phyloP scores from a whole-genome alignment of 306 rosid species.

The Pterocarpus santalinus region DNA sequence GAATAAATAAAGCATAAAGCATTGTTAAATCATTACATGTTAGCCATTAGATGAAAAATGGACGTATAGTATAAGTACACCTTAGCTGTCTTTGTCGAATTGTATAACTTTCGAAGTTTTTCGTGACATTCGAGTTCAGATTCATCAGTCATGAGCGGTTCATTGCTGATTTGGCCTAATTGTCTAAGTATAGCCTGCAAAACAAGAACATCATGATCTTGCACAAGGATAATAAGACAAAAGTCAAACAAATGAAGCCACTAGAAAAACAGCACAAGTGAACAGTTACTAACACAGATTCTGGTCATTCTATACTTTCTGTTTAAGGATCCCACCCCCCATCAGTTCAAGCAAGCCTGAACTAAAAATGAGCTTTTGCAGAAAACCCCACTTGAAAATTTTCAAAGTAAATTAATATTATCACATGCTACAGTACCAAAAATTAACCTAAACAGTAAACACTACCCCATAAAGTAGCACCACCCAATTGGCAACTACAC shows the following conservation, averaged over 20 bases:
- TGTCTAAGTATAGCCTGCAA: slow-evolving; percentile 87
- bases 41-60: background rate
- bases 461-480: slow-evolving; percentile 34
- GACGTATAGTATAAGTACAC: slow-evolving; percentile 47
- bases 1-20: background rate
- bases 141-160: slow-evolving; percentile 73
- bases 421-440: slow-evolving; percentile 26
- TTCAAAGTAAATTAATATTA: slow-evolving; percentile 1
- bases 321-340: slow-evolving; percentile 1
- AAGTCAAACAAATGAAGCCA: slow-evolving; percentile 19
- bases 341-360: slow-evolving; percentile 35
- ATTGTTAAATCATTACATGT: background rate
- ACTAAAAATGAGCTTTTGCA: background rate
- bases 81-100: slow-evolving; percentile 85
- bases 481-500: slow-evolving; percentile 29
- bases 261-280: slow-evolving; percentile 17
- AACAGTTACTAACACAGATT: slow-evolving; percentile 30
- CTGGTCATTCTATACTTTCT: background rate
- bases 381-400: background rate
- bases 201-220: slow-evolving; percentile 40
- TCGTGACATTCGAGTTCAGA: slow-evolving; percentile 75
- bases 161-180: slow-evolving; percentile 77
- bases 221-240: slow-evolving; percentile 2
- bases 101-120: slow-evolving; percentile 79
- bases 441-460: slow-evolving; percentile 35